phyloP scores from a whole-genome alignment of 23 red algal species.

The Gracilariopsis chorda region DNA sequence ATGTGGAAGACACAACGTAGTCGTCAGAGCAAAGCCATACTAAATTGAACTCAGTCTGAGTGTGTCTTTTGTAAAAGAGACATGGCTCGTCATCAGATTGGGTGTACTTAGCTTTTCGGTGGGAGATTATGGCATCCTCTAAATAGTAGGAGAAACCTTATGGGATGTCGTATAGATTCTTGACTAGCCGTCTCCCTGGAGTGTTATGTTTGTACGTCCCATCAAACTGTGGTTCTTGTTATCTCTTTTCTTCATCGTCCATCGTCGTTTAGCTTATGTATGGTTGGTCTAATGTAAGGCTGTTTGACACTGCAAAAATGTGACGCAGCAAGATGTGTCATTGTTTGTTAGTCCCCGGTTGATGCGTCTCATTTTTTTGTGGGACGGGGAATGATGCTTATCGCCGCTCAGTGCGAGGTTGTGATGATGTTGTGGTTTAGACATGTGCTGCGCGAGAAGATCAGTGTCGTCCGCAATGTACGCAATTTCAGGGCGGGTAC shows the following conservation, averaged over 20 bases:
- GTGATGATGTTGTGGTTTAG: too few relatives aligned
- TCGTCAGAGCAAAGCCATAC: conserved; percentile 4
- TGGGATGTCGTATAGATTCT: conserved; percentile 28
- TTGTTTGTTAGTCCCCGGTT: too few relatives aligned
- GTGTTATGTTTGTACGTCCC: not conserved
- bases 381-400: too few relatives aligned
- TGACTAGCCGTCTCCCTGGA: not conserved
- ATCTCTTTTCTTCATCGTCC: too few relatives aligned
- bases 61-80: not conserved
- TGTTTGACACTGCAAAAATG: too few relatives aligned
- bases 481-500: not conserved
- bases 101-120: not conserved
- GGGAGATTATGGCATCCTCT: not conserved
- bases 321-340: too few relatives aligned
- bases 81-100: conserved; percentile 9
- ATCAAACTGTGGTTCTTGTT: not conserved
- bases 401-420: too few relatives aligned
- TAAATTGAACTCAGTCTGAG: not conserved
- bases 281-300: not conserved
- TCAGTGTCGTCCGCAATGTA: too few relatives aligned
- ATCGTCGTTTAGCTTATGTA: conserved; percentile 7
- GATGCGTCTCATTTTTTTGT: too few relatives aligned
- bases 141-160: not conserved
- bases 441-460: too few relatives aligned
- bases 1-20: not conserved